Base-by-base conservation (phyloP, 2,329 filamentous ascomycete genomes). In the Emergomyces orientalis region DNA sequence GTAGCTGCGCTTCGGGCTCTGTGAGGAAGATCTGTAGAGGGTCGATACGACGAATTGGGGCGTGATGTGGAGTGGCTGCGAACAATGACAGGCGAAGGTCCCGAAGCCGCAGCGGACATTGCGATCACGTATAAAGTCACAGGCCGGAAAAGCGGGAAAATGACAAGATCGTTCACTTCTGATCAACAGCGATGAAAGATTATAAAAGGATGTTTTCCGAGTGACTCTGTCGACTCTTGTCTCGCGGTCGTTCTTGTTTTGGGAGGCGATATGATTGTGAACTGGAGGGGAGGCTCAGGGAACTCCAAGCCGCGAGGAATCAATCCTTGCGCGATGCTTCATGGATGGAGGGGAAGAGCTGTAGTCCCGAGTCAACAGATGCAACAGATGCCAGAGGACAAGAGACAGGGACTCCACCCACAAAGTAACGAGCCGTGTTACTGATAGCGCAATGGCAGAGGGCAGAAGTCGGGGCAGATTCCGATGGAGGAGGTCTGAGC, bases 11-110 rank as follows among this genome's bases (percentile, higher is more conserved):
- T 81, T 68, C 76, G 75, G 62, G 78, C 75, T 65, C 79, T 75
- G 67, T 79, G 76, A 63, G 78, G 77, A 64, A 76, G 71, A 64
- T 80, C 77, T 63, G 75, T 73, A 45, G 76, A 70, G 60, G 75
- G 68, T 62, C 72, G 73, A 69, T 77, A 74, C 25, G 78, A 73
- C 63, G 76, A 74, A 68, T 77, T 76, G 71, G 77, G 77, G 62
- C 76, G 75, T 27, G 77, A 80, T 65, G 73, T 77, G 65, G 80
- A 81, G 63, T 79, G 76, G 68, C 77, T 82, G 70, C 81, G 80
- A 66, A 77, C 76, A 64, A 83, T 71, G 59, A 78, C 71, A 25
- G 80, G 74, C 65, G 77, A 72, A 65, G 77, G 76, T 66, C 78
- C 76, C 60, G 72, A 70, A 63, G 81, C 76, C 66, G 80, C 74